Conservation (phyloP, 164 flowering plant species). For the Dillenia suffruticosa region DNA sequence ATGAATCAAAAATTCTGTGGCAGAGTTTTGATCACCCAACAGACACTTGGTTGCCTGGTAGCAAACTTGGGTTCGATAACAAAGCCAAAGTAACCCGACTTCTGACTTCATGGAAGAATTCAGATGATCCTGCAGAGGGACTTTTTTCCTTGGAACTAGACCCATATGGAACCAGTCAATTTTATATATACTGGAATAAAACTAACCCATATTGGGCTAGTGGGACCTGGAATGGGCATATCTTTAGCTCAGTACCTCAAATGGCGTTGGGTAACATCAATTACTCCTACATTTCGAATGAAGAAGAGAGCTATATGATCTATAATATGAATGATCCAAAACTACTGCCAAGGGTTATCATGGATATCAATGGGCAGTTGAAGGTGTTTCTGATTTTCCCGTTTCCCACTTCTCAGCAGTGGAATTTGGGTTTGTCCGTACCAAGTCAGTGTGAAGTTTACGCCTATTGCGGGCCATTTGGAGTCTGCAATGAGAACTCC, state of each 20-base stretch:
- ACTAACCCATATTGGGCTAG: constrained; percentile 17
- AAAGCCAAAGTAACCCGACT: background rate
- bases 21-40: constrained; percentile 8
- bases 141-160: constrained; percentile 4
- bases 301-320: constrained; percentile 15
- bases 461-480: constrained; percentile 21
- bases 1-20: background rate
- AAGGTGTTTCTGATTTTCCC: constrained; percentile 8
- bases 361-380: constrained; percentile 12
- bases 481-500: constrained; percentile 13
- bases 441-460: constrained; percentile 23
- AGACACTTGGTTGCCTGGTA: constrained; percentile 12
- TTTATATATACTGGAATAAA: constrained; percentile 7
- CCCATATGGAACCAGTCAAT: constrained; percentile 1
- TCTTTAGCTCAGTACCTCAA: constrained; percentile 18
- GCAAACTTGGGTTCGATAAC: background rate
- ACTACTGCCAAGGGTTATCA: constrained; percentile 5
- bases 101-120: constrained; percentile 11
- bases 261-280: constrained; percentile 12
- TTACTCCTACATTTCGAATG: constrained; percentile 12
- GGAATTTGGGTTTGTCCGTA: constrained; percentile 18
- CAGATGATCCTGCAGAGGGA: constrained; percentile 5
- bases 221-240: constrained; percentile 20
- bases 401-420: constrained; percentile 6
- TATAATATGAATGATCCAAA: no score